Evolutionary conservation across 164 flowering plant species (phyloP).

Genomic region (grape (Vitis vinifera)): DNA sequence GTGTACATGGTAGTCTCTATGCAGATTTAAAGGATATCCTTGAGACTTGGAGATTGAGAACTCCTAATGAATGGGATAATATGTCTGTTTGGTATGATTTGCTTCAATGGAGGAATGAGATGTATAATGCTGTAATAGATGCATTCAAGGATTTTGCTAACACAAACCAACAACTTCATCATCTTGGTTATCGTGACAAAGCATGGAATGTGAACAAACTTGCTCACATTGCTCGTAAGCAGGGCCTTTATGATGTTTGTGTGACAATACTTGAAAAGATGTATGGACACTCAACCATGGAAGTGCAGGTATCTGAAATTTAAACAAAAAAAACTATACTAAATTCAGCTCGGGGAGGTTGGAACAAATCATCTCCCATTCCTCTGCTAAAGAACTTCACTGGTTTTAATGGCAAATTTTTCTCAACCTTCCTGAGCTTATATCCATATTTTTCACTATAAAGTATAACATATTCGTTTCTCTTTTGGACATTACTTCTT

Average conservation of each 20-base stretch:
- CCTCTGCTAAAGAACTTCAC: neutral
- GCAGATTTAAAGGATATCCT: slow-evolving; percentile 96
- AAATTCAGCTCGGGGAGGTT: neutral
- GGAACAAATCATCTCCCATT: neutral
- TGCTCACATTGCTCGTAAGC: slow-evolving; percentile 92
- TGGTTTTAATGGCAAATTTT: neutral
- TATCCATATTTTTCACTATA: too few species aligned
- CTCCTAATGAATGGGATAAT: slow-evolving; percentile 99
- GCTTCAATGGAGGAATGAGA: slow-evolving; percentile 99
- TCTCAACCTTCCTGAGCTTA: neutral
- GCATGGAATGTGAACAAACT: slow-evolving; percentile 99
- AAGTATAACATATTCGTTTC: too few species aligned
- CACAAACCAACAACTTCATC: slow-evolving; percentile 85
- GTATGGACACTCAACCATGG: slow-evolving; percentile 99
- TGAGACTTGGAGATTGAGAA: slow-evolving; percentile 97
- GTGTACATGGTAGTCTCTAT: slow-evolving; percentile 73
- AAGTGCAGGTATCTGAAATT: slow-evolving; percentile 80
- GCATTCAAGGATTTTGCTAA: slow-evolving; percentile 86
- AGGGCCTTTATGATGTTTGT: slow-evolving; percentile 94
- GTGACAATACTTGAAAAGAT: slow-evolving; percentile 93
- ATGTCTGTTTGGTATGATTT: slow-evolving; percentile 96
- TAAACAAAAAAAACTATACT: neutral
- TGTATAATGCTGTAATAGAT: slow-evolving; percentile 91
- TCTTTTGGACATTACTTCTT: neutral
- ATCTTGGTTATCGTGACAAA: slow-evolving; percentile 98